These are phyloP conservation scores for Cladophialophora immunda DNA, from an alignment of 2,329 filamentous ascomycete species.

Conservation along the genomic window DNA sequence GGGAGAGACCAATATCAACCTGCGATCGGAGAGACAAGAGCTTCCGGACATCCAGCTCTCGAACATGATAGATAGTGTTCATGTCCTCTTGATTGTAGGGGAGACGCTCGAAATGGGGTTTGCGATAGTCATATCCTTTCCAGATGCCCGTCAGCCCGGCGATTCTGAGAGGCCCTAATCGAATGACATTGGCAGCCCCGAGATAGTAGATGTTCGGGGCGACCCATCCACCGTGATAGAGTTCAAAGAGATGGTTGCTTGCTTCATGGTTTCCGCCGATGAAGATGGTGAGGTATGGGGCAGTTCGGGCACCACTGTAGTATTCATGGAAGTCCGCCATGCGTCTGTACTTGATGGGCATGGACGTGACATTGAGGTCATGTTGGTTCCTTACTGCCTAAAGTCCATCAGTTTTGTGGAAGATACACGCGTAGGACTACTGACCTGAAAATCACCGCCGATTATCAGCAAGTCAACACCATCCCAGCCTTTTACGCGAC, in stretches of 20 bases:
- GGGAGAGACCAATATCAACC: slow-evolving; percentile 89
- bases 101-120: slow-evolving; percentile 82
- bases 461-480: slow-evolving; percentile 91
- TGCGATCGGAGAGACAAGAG: slow-evolving; percentile 84
- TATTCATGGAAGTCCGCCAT: slow-evolving; percentile 95
- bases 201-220: slow-evolving; percentile 98
- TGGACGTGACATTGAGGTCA: slow-evolving; percentile 88
- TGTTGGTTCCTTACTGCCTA: slow-evolving; percentile 86
- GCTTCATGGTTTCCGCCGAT: slow-evolving; percentile 96
- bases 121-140: slow-evolving; percentile 88
- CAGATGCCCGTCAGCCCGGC: slow-evolving; percentile 93
- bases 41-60: slow-evolving; percentile 91
- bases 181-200: slow-evolving; percentile 88
- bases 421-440: slow-evolving; percentile 29
- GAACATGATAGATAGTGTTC: slow-evolving; percentile 85
- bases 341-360: slow-evolving; percentile 84
- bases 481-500: slow-evolving; percentile 76
- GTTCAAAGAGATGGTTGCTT: slow-evolving; percentile 85
- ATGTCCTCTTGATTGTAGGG: slow-evolving; percentile 82
- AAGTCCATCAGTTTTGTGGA: slow-evolving; percentile 26
- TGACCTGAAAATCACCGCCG: slow-evolving; percentile 90
- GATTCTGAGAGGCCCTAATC: slow-evolving; percentile 84
- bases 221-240: slow-evolving; percentile 97
- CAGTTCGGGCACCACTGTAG: slow-evolving; percentile 78
- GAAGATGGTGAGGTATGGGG: slow-evolving; percentile 91